Base-by-base conservation (phyloP, 164 flowering plant species). In the Buxus sempervirens region DNA sequence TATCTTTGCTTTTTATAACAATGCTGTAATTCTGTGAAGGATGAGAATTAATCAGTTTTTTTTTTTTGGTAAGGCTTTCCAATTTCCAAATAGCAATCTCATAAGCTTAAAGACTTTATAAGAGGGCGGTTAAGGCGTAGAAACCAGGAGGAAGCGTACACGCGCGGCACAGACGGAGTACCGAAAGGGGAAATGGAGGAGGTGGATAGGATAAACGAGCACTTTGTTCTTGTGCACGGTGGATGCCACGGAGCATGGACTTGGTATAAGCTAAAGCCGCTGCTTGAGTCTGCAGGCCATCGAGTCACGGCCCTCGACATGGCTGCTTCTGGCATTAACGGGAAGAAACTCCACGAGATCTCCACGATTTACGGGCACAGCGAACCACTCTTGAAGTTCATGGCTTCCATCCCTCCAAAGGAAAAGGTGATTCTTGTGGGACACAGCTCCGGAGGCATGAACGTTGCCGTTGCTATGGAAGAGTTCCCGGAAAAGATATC, bases 161-260 rank as follows among this genome's bases (percentile, higher is more conserved):
- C 14, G 12, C 12, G 13, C 18, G 12, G 51, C 14, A 45, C 14
- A 45, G 51, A 28, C 19, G 28, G 51, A 54, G 24, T 41, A 70
- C 18, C 25, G 13, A 58, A 62, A 66, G 25, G 8, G 20, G 19
- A 14, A 16, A 63, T 54, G 59, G 54, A 18, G 56, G 36, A 18
- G 49, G 26, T 15, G 57, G 36, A 8, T 54, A 69, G 9, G 60
- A 66, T 16, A 8, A 77, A 49, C 55, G 71, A 63, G 53, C 90
- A 88, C 59, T 85, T 86, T 54, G 80, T 88, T 13, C 76, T 86
- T 6, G 86, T 88, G 0, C 93, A 86, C 70, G 90, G 90, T 1
- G 70, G 71, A 0, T 59, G 84, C 71, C 88, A 82, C 60, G 93
- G 90, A 24, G 89, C 84, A 0, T 88, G 93, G 93, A 51, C 73